Base-by-base conservation (phyloP, 257 asterid genomes). In the Knoxia roxburghii region DNA sequence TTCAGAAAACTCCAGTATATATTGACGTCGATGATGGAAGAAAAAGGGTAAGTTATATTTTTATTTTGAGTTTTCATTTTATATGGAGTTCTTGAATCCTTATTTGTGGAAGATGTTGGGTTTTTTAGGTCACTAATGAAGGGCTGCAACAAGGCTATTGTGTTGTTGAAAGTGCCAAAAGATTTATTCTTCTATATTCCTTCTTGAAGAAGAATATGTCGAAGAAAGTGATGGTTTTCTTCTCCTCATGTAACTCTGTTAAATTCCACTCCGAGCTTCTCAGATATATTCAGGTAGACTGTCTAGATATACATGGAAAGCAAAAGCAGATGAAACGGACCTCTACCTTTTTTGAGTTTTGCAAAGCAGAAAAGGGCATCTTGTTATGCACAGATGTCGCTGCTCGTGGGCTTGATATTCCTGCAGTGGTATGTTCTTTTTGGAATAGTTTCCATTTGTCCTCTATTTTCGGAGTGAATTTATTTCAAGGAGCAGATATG, bases 181-280 rank as follows among this genome's bases (percentile, higher is more conserved):
- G 99, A 80, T 88, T 94, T 73, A 40, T 85, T 77, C 95, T 94
- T 77, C 95, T 94, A n/a, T 94, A 90, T 76, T 84, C 96, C 64
- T 94, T 94, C 80, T 79, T 94, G 80, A 94, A 87, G 83, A 88
- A 81, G 82, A 90, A 94, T 65, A 72, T 73, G 68, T 76, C 93
- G 24, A 90, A 94, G 95, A 94, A 90, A 90, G 87, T 94, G 75
- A 94, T 94, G 99, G 97, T 94, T 78, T 94, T 94, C 86, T 94
- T 94, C 84, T 94, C 99, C 21, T 85, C 99, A 1, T 81, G 99
- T 80, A 70, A 83, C 67, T 94, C 97, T 12, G 99, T 94, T 70
- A 88, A 87, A 77, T 94, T 88, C 74, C 96, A 94, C 68, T 75
- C 95, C 0, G 99, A 90, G 60, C 95, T 94, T 74, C 92, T 94